Percentiles rank a stretch among this genome's conserved stretches.
Conservation (phyloP, 257 asterid genomes). For the Nicotiana benthamiana region DNA sequence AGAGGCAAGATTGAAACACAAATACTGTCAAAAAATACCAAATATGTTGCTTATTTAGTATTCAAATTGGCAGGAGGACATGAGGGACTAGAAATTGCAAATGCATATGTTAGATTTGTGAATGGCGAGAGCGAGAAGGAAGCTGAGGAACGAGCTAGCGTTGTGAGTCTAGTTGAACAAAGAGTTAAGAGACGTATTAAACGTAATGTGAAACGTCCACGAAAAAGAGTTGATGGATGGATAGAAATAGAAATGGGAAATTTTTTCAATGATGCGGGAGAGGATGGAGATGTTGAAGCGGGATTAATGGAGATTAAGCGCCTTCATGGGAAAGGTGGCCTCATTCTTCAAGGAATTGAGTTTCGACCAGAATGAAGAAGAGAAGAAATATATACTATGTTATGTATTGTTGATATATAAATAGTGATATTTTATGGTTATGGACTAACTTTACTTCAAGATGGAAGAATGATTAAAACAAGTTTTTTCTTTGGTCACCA, state of each 20-base stretch:
- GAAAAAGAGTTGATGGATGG: not conserved
- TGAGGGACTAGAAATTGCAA: conserved; percentile 6
- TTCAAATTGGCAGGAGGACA: not conserved
- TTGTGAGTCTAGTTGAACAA: not conserved
- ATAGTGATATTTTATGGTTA: not conserved
- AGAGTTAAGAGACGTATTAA: not conserved
- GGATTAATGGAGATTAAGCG: not conserved
- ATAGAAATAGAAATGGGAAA: not conserved
- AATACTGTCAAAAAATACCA: not conserved
- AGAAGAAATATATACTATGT: not conserved
- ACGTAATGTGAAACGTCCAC: not conserved
- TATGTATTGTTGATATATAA: not conserved
- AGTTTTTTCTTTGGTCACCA: too few species aligned
- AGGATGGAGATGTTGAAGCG: not conserved
- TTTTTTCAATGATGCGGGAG: not conserved
- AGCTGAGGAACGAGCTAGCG: not conserved
- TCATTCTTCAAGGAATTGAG: conserved; percentile 4
- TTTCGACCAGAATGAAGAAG: not conserved
- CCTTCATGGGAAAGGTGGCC: not conserved
- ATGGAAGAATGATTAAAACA: not conserved
- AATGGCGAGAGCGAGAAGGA: not conserved
- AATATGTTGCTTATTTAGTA: not conserved
- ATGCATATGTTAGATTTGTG: not conserved
- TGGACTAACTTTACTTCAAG: not conserved
- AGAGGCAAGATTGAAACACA: not conserved